A percentile compares a stretch with the other conserved stretches of the same genome.
phyloP scores from a whole-genome alignment of 106 monocot species.

The Agapanthus africanus region DNA sequence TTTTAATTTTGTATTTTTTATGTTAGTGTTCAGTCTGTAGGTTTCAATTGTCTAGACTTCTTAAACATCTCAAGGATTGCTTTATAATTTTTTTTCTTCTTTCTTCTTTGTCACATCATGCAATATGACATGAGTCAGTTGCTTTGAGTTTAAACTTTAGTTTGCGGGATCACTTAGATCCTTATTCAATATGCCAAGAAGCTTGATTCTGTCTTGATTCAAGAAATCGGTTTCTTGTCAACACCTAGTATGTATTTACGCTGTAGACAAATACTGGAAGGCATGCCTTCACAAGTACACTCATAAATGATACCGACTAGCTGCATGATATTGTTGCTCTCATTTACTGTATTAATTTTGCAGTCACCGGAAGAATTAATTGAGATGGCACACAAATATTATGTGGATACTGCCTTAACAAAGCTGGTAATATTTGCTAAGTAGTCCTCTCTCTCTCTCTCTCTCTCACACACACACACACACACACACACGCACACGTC shows the following conservation, averaged over 20 bases:
- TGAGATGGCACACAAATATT: conserved; percentile 88
- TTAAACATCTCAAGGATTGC: neutral
- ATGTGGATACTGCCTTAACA: conserved; percentile 74
- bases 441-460: neutral
- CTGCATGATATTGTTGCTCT: neutral
- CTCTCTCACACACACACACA: too few species aligned
- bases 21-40: neutral
- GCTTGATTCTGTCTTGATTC: neutral
- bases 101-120: neutral
- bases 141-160: neutral
- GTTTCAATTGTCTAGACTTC: neutral
- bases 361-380: conserved; percentile 84
- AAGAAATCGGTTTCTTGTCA: neutral
- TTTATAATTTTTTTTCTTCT: neutral
- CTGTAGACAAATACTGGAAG: neutral
- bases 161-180: neutral
- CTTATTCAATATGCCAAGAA: neutral
- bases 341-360: neutral
- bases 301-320: conserved; percentile 1
- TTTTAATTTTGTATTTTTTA: neutral
- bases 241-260: neutral
- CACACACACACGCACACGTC: too few species aligned
- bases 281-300: neutral
- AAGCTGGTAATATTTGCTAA: conserved; percentile 60
- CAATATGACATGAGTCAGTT: neutral